Conservation (phyloP, 2,329 filamentous ascomycete genomes). For the Pseudomassariella vexata region DNA sequence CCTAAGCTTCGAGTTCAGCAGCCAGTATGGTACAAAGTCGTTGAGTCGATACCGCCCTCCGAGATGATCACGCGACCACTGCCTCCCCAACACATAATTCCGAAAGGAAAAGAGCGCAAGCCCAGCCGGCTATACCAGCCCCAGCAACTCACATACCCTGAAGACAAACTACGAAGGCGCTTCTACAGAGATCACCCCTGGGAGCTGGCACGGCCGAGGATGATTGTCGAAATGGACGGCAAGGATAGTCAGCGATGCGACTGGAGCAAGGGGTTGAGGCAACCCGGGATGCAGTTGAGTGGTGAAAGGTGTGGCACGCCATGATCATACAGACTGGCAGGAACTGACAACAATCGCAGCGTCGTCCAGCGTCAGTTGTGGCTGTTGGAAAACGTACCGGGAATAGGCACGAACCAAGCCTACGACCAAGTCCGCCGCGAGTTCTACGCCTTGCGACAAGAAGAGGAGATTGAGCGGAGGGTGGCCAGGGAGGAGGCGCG, state of each 20-base stretch:
- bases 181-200: slow-evolving; percentile 96
- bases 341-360: slow-evolving; percentile 38
- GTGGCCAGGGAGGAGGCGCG: slow-evolving; percentile 84
- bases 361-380: slow-evolving; percentile 89
- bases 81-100: slow-evolving; percentile 37
- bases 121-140: slow-evolving; percentile 77
- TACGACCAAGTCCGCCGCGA: slow-evolving; percentile 87
- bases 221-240: slow-evolving; percentile 81
- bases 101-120: slow-evolving; percentile 48
- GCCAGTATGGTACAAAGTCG: slow-evolving; percentile 44
- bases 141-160: slow-evolving; percentile 69
- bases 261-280: slow-evolving; percentile 71
- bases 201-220: slow-evolving; percentile 84
- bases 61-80: slow-evolving; percentile 52
- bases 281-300: slow-evolving; percentile 69
- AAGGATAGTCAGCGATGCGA: slow-evolving; percentile 71
- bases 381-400: slow-evolving; percentile 62
- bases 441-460: slow-evolving; percentile 80
- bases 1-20: slow-evolving; percentile 21
- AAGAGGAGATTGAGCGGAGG: slow-evolving; percentile 75
- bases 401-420: slow-evolving; percentile 58
- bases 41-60: slow-evolving; percentile 49
- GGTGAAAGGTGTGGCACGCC: slow-evolving; percentile 68
- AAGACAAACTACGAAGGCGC: slow-evolving; percentile 71
- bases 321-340: background rate